Base-by-base conservation (phyloP, 208 protist species). In the Leishmania guyanensis region DNA sequence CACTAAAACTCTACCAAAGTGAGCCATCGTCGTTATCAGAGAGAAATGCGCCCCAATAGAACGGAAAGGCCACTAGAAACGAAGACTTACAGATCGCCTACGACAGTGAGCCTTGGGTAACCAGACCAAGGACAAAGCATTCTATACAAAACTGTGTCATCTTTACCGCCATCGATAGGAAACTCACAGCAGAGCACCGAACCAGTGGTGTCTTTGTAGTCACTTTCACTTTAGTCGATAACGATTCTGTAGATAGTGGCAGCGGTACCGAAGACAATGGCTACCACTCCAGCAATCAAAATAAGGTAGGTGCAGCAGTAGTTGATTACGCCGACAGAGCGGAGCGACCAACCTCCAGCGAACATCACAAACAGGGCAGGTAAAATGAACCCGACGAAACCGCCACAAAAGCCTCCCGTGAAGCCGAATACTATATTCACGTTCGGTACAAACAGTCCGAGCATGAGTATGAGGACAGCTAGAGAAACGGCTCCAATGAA, bases 391-490 rank as follows among this genome's bases (percentile, higher is more conserved):
- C 88, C 91, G 29, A 95, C 51, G 36, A 86, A 88, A 1, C 89
- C 89, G 9, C 89, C 91, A 56, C 77, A 89, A 22, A 95, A 56
- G 29, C 87, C 83, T 16, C 93, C 93, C 29, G 85, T 72, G 64
- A 96, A 83, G 5, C 86, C 89, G 76, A 96, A 95, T 5, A 95
- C 92, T 51, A 93, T 89, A 54, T 88, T 91, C 12, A 96, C 85
- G 46, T 91, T 89, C 4, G 91, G 91, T 70, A 96, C 86, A 50
- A 93, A 91, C 1, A 95, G 75, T 29, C 89, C 93, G 5, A 81
- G 72, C 14, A 95, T 79, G 48, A 95, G 90, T 6, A 81, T 78
- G 14, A 82, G 20, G 14, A 88, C 53, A 26, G 81, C 72, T 10
- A 89, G 43, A 3, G 78, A 22, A 70, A 86, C 43, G 17, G 76